A percentile compares a stretch with the other conserved stretches of the same genome.
phyloP scores from a whole-genome alignment of 1,139 yeast genomes.

The Debaryomyces coudertii region DNA sequence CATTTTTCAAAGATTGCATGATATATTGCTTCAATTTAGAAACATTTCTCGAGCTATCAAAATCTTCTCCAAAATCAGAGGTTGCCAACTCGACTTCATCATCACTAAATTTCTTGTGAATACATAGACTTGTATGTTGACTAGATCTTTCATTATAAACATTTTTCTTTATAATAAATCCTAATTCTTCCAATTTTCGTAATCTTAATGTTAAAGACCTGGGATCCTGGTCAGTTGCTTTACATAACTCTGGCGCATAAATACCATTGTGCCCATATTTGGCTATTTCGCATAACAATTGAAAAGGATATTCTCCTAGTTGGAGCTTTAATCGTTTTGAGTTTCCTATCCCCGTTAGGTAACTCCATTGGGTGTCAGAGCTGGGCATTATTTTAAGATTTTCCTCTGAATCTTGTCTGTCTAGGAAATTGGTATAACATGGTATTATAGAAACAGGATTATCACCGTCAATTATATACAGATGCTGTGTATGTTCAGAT shows the following conservation, averaged over 20 bases:
- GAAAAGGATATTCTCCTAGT: constrained; percentile 47
- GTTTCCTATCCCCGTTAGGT: constrained; percentile 41
- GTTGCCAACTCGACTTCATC: constrained; percentile 40
- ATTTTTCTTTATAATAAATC: constrained; percentile 47
- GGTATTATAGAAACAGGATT: constrained; percentile 23
- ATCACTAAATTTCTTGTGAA: constrained; percentile 46
- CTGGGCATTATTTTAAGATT: constrained; percentile 35
- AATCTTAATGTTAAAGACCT: constrained; percentile 68
- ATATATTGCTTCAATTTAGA: constrained; percentile 38
- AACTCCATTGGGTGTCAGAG: constrained; percentile 45
- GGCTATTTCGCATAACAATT: constrained; percentile 53
- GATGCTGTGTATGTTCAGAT: constrained; percentile 17
- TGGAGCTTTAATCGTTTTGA: constrained; percentile 35
- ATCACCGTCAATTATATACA: constrained; percentile 23
- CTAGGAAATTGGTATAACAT: constrained; percentile 25
- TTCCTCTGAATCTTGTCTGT: constrained; percentile 19
- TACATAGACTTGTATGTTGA: constrained; percentile 54
- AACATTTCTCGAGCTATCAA: constrained; percentile 36
- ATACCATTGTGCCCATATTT: constrained; percentile 58
- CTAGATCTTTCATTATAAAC: constrained; percentile 45
- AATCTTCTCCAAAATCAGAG: constrained; percentile 28
- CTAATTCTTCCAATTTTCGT: constrained; percentile 52
- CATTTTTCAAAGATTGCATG: constrained; percentile 58
- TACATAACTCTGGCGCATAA: constrained; percentile 57
- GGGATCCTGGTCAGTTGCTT: constrained; percentile 67